A percentile compares a stretch with the other conserved stretches of the same genome.
Conservation (phyloP, 1,284 basidiomycete species). For the Leccinum proximum region DNA sequence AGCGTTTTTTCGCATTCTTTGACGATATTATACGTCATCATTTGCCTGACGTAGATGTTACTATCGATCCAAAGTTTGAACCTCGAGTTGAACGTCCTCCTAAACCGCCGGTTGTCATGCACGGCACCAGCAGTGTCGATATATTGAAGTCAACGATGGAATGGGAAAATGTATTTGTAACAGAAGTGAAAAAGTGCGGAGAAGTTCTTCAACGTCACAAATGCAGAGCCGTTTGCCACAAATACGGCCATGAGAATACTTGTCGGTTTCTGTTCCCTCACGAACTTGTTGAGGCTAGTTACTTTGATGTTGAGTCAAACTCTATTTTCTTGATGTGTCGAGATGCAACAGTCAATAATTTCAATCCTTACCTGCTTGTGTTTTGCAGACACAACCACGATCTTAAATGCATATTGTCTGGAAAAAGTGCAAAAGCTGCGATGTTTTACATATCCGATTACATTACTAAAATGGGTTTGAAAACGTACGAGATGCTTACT, state of each 20-base stretch:
- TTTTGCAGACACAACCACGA: conserved; percentile 7
- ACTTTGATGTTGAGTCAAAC: conserved; percentile 11
- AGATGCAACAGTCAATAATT: conserved; percentile 9
- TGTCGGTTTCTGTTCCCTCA: conserved; percentile 14
- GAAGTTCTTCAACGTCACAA: conserved; percentile 9
- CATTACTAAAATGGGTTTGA: conserved; percentile 12
- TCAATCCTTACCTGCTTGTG: conserved; percentile 13
- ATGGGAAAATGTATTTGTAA: neutral
- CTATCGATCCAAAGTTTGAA: conserved; percentile 6
- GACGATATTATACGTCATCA: conserved; percentile 14
- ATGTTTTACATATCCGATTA: conserved; percentile 20
- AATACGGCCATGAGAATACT: neutral
- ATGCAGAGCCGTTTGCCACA: conserved; percentile 12
- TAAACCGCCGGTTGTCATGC: neutral
- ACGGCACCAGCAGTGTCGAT: neutral
- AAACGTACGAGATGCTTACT: conserved; percentile 13
- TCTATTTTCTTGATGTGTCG: conserved; percentile 4
- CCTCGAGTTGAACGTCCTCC: conserved; percentile 3
- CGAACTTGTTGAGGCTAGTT: conserved; percentile 7
- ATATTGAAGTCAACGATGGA: neutral
- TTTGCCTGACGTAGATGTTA: conserved; percentile 7
- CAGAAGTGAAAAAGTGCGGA: conserved; percentile 12
- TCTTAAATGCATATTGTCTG: conserved; percentile 15
- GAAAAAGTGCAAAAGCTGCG: conserved; percentile 13
- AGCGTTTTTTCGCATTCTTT: conserved; percentile 12